Evolutionary conservation across 345 rosid genomes (phyloP).

Genomic region (Acer negundo): DNA sequence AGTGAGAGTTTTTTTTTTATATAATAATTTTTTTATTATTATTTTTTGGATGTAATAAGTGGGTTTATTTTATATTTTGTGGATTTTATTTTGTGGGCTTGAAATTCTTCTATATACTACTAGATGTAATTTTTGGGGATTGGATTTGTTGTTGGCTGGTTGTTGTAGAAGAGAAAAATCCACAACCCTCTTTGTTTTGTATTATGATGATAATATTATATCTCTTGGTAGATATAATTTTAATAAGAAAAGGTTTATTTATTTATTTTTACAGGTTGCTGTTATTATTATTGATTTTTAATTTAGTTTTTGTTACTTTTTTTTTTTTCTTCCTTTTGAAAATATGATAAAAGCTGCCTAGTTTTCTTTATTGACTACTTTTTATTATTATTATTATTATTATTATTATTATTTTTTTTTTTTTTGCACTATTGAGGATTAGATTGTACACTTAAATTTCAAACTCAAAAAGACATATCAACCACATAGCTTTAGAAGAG

Average conservation of each 20-base stretch:
- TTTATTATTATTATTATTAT: too few species aligned
- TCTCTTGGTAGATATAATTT: conserved; percentile 10
- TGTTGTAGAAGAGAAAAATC: conserved; percentile 16
- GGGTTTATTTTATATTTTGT: conserved; percentile 9
- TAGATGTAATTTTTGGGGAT: neutral
- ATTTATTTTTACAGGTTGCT: neutral
- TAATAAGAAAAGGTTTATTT: conserved; percentile 17
- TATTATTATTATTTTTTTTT: too few species aligned
- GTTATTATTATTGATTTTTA: too few species aligned
- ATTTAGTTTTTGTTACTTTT: too few species aligned
- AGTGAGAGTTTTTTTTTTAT: neutral
- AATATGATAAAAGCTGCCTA: neutral
- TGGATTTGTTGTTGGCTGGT: neutral
- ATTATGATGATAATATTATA: neutral
- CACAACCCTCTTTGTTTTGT: conserved; percentile 15
- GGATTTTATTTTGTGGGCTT: neutral
- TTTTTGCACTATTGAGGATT: neutral
- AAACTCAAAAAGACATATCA: too few species aligned
- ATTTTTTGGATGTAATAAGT: conserved; percentile 18
- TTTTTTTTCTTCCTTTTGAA: too few species aligned
- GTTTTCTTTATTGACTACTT: neutral
- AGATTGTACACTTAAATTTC: neutral
- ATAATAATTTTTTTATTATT: neutral
- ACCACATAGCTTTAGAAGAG: too few species aligned
- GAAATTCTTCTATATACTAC: neutral